Percentiles rank a stretch among this genome's conserved stretches.
Evolutionary conservation across 768 basidiomycete species (phyloP).

Genomic region (Hypsizygus marmoreus): DNA sequence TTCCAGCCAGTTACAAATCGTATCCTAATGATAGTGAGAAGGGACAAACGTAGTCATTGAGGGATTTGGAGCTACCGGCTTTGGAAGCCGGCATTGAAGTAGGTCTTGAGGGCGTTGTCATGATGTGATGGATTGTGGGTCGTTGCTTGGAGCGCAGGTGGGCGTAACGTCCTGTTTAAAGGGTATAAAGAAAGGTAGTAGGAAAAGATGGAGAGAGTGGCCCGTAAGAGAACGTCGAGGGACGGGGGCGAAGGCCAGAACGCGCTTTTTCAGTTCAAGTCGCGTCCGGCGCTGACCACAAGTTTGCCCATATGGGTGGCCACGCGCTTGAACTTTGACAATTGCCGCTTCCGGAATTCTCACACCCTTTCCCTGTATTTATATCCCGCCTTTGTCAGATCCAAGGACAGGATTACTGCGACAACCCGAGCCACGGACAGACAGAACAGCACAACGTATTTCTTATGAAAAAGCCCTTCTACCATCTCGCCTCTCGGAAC

Average conservation of each 20-base stretch:
- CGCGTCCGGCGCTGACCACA: conserved; percentile 49
- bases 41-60: conserved; percentile 64
- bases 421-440: too few species aligned
- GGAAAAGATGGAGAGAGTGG: conserved; percentile 11
- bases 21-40: conserved; percentile 2
- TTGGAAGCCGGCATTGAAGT: conserved; percentile 37
- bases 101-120: conserved; percentile 43
- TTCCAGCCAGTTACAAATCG: conserved; percentile 7
- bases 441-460: too few species aligned
- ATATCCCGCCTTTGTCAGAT: too few species aligned
- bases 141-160: conserved; percentile 11
- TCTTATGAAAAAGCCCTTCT: too few species aligned
- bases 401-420: too few species aligned
- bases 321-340: conserved; percentile 17
- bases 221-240: conserved; percentile 8
- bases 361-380: conserved; percentile 10
- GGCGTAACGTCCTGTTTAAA: conserved; percentile 18
- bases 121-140: conserved; percentile 23
- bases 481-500: too few species aligned
- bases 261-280: conserved; percentile 35
- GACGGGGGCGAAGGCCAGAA: conserved; percentile 16
- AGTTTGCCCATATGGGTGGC: conserved; percentile 34
- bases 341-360: conserved; percentile 11
- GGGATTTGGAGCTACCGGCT: conserved; percentile 49
- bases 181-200: conserved; percentile 21